Evolutionary conservation across 306 rosid species (phyloP).

Genomic region (Prunus dulcis): DNA sequence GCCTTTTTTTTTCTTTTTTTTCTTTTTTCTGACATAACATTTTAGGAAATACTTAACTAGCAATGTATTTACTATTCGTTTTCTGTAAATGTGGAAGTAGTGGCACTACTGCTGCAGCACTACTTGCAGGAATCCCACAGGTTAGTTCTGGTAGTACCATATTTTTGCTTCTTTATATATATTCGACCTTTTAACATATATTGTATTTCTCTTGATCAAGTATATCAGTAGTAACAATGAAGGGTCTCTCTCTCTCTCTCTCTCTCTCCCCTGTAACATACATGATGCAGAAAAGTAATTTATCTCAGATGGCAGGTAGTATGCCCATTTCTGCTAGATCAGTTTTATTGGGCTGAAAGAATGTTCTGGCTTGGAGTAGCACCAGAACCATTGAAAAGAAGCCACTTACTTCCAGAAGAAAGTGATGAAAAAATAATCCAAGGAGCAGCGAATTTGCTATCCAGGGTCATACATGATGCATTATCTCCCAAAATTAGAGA

Average conservation of each 20-base stretch:
- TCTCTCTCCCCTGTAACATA: neutral
- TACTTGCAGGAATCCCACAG: constrained; percentile 79
- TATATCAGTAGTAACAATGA: neutral
- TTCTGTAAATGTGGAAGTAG: constrained; percentile 33
- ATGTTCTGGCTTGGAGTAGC: constrained; percentile 90
- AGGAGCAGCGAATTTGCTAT: constrained; percentile 55
- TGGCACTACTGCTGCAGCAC: constrained; percentile 84
- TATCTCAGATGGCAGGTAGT: constrained; percentile 47
- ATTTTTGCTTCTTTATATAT: neutral
- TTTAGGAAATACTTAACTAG: constrained; percentile 14
- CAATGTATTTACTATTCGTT: constrained; percentile 16
- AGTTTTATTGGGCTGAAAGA: constrained; percentile 90
- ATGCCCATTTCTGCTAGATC: constrained; percentile 79
- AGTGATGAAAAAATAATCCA: constrained; percentile 32
- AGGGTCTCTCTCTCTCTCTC: neutral
- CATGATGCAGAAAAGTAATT: neutral
- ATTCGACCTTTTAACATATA: neutral
- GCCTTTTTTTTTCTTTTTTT: neutral
- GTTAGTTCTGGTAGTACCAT: constrained; percentile 32
- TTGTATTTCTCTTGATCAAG: neutral
- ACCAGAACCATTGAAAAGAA: constrained; percentile 62
- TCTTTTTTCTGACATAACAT: neutral
- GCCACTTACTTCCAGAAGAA: constrained; percentile 57
- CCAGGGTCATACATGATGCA: constrained; percentile 49
- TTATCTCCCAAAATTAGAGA: constrained; percentile 52